A percentile compares a stretch with the other conserved stretches of the same genome.
phyloP scores from a whole-genome alignment of 2,329 filamentous ascomycete genomes.

The Cladobotryum protrusum region DNA sequence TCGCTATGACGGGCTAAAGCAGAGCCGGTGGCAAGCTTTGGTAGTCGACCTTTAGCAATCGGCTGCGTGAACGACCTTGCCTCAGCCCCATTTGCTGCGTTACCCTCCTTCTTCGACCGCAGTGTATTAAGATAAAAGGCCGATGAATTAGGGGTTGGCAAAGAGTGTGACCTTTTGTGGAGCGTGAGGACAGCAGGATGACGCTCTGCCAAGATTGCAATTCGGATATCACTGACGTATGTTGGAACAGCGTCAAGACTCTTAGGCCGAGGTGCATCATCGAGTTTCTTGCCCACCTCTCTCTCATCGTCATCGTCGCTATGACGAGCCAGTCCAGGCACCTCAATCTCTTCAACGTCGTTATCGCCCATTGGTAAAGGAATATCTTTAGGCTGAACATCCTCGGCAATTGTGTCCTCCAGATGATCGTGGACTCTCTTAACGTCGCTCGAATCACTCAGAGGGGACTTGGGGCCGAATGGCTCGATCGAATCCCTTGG shows the following conservation, averaged over 20 bases:
- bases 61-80: not conserved
- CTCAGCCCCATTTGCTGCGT: not conserved
- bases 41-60: too few species aligned
- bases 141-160: conserved; percentile 34
- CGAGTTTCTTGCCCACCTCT: conserved; percentile 30
- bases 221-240: conserved; percentile 24
- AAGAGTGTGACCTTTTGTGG: conserved; percentile 43
- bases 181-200: conserved; percentile 28
- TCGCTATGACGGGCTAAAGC: not conserved
- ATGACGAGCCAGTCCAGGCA: conserved; percentile 59
- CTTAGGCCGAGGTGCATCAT: conserved; percentile 37
- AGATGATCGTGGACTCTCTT: conserved; percentile 13
- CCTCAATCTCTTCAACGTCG: conserved; percentile 75
- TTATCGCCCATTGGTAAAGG: conserved; percentile 62
- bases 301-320: conserved; percentile 56
- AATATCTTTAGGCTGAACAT: conserved; percentile 38
- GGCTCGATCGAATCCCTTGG: conserved; percentile 24
- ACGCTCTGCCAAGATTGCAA: conserved; percentile 29
- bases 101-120: not conserved
- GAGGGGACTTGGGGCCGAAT: not conserved
- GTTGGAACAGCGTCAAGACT: conserved; percentile 30
- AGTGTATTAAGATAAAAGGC: conserved; percentile 8
- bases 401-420: conserved; percentile 19
- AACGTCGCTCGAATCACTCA: conserved; percentile 7
- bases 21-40: too few species aligned